Evolutionary conservation across 257 asterid genomes (phyloP).

Genomic region (Lycium barbarum): DNA sequence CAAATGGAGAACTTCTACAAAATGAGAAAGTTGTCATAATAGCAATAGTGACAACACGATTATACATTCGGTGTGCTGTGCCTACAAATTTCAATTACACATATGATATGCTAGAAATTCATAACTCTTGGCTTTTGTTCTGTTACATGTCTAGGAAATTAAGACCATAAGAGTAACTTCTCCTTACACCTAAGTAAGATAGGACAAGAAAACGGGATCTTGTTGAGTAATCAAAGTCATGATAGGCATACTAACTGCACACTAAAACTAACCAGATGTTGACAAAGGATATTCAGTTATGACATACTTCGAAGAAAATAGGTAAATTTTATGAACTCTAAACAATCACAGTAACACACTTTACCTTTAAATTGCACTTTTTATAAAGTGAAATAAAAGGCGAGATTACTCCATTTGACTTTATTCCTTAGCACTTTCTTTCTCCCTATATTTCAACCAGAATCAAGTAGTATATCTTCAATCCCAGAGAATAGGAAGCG

Average conservation of each 20-base stretch:
- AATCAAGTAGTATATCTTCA: neutral
- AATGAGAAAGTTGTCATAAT: neutral
- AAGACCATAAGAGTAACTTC: neutral
- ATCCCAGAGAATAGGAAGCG: neutral
- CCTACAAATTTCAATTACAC: conserved; percentile 1
- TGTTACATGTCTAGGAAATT: conserved; percentile 1
- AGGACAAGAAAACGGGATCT: neutral
- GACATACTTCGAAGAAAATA: neutral
- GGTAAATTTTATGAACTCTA: neutral
- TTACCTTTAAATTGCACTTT: neutral
- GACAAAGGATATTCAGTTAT: neutral
- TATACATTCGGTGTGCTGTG: neutral
- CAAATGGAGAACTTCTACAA: neutral
- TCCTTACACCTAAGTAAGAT: neutral
- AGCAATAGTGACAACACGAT: neutral
- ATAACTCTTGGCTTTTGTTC: conserved; percentile 13
- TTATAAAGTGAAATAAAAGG: neutral
- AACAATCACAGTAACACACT: neutral
- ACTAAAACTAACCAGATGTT: neutral
- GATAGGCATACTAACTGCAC: neutral
- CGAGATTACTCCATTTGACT: neutral
- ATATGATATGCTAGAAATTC: conserved; percentile 1
- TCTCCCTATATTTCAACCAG: neutral
- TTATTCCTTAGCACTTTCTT: neutral
- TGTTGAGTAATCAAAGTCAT: neutral